phyloP scores from a whole-genome alignment of 345 rosid species.

The Cardamine resedifolia region DNA sequence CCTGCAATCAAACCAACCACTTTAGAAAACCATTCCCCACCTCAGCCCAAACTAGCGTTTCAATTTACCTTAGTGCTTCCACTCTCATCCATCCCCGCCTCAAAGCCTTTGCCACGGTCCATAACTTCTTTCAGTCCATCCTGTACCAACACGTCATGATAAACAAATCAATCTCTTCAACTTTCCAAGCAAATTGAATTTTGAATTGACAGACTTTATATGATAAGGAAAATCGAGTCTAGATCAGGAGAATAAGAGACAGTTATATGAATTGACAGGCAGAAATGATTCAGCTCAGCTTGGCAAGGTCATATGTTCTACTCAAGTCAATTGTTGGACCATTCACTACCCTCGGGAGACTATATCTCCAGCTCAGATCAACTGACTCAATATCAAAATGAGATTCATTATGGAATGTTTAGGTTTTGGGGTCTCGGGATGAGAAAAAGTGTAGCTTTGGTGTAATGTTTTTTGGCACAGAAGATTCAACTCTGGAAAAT shows the following conservation, averaged over 20 bases:
- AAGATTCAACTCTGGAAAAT: slow-evolving; percentile 3
- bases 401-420: neutral
- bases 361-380: neutral
- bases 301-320: slow-evolving; percentile 6
- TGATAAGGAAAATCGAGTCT: neutral
- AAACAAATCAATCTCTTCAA: neutral
- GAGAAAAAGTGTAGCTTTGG: neutral
- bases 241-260: slow-evolving; percentile 7
- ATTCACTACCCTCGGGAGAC: neutral
- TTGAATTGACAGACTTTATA: slow-evolving; percentile 5
- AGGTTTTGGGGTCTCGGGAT: slow-evolving; percentile 1
- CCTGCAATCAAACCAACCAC: slow-evolving; percentile 47
- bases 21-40: neutral
- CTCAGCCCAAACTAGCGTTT: neutral
- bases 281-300: slow-evolving; percentile 8
- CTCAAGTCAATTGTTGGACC: slow-evolving; percentile 13
- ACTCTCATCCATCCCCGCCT: slow-evolving; percentile 48
- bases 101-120: slow-evolving; percentile 62
- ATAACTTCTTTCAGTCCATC: slow-evolving; percentile 51
- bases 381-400: slow-evolving; percentile 4
- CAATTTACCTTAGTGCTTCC: slow-evolving; percentile 53
- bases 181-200: neutral
- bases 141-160: slow-evolving; percentile 39
- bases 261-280: neutral
- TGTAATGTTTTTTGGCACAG: neutral